These are phyloP conservation scores for Mrakiaceae sp. DNA, from an alignment of 1,284 basidiomycete genomes.

Conservation along the genomic window DNA sequence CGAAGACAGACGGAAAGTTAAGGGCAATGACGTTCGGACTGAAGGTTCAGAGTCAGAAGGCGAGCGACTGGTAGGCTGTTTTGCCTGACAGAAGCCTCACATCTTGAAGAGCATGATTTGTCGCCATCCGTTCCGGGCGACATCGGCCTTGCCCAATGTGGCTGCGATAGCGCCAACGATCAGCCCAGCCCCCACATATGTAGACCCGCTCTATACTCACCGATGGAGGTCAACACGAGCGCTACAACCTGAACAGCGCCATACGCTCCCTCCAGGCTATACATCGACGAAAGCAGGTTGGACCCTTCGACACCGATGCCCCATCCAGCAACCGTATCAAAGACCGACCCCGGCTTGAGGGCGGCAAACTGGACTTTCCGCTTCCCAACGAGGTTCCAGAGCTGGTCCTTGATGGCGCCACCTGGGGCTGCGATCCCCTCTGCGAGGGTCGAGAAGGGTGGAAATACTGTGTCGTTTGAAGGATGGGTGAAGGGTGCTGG, in stretches of 20 bases:
- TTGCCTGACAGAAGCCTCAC: neutral
- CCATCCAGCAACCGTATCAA: neutral
- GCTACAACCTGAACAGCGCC: constrained; percentile 60
- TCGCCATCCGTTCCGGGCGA: constrained; percentile 26
- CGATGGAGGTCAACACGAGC: constrained; percentile 51
- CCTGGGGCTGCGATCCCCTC: too few species aligned
- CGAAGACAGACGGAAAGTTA: constrained; percentile 49
- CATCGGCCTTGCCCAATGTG: constrained; percentile 39
- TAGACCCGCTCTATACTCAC: constrained; percentile 32
- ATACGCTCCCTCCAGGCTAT: constrained; percentile 53
- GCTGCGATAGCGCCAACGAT: neutral
- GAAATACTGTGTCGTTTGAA: neutral
- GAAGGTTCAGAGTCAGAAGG: neutral
- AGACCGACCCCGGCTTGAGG: neutral
- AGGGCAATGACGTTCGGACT: constrained; percentile 59
- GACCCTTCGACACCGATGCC: neutral
- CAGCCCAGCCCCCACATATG: neutral
- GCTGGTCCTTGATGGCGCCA: too few species aligned
- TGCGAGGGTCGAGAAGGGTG: too few species aligned
- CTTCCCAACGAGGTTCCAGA: neutral
- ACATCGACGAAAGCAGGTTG: constrained; percentile 24
- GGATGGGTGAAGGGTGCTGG: neutral
- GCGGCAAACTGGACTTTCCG: neutral
- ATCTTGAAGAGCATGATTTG: constrained; percentile 38
- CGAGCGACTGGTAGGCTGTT: neutral